Evolutionary conservation across 78 protist genomes (phyloP), one percentile per base, ranked within the genome.

Genomic region (Tieghemostelium lacteum): DNA sequence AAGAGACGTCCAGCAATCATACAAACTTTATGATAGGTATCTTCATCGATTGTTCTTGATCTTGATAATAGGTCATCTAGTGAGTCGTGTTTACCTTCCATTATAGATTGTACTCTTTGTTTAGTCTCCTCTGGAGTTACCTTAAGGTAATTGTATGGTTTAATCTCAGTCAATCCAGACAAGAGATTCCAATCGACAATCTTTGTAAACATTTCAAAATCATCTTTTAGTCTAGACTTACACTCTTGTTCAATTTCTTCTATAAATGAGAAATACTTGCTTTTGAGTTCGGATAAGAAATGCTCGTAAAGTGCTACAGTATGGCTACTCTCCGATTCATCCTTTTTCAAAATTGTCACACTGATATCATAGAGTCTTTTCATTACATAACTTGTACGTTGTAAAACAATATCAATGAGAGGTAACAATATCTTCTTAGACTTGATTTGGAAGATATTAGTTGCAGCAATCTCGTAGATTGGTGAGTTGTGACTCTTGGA

Each of bases 161-260:
- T 76, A 36, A 63, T 70, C 29, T 73, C 93, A 1, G 60, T 49
- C 4, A 65, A 73, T 36, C 74, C 86, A 0, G 36, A 26, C 33
- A 85, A 22, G 2, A 94, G 45, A 39, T 94, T 94, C 96, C 96
- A 94, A 66, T 94, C 96, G 1, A 92, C 88, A 39, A 94, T 85
- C 54, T 62, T 92, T 7, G 96, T 94, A 39, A 94, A 94, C 52
- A 92, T 94, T 36, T 89, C 93, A 34, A 94, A 94, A 16, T 94
- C 96, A 63, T 92, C 95, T 10, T 57, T 54, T 33, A 89, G 65
- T 31, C 88, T 29, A 12, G 64, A 17, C 42, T 64, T 54, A 54
- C 93, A 87, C 8, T 73, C 92, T 1, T 66, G 16, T 75, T 83
- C 88, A 39, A 78, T 85, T 19, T 17, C 54, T 29, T 92, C 83